Conservation (phyloP, 1,284 basidiomycete genomes). For the Farysia itapuensis region DNA sequence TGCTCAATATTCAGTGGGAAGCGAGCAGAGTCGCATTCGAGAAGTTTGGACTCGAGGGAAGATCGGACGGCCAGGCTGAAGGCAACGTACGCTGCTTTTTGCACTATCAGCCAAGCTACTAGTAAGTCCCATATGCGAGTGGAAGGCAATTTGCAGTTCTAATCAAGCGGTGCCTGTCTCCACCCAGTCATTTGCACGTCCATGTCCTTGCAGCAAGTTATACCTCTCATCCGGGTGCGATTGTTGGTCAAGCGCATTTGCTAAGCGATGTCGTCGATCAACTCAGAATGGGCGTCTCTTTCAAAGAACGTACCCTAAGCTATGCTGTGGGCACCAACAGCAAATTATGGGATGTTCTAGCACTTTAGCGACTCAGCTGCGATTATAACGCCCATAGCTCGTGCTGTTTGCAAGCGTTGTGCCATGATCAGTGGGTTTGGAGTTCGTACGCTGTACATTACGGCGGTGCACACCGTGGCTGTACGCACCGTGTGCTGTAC, state of each 20-base stretch:
- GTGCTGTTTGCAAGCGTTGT: too few relatives aligned
- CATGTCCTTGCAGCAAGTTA: conserved; percentile 73
- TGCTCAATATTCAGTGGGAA: conserved; percentile 69
- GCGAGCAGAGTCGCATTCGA: conserved; percentile 66
- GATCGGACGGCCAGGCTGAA: conserved; percentile 57
- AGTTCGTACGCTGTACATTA: too few relatives aligned
- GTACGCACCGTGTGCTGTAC: too few relatives aligned
- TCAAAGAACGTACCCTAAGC: conserved; percentile 74
- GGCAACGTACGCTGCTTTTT: conserved; percentile 74
- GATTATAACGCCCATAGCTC: too few relatives aligned
- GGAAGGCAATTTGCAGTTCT: background rate
- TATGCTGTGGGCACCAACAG: conserved; percentile 67
- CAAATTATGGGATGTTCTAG: conserved; percentile 35
- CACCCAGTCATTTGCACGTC: conserved; percentile 82
- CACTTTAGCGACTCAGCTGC: too few relatives aligned
- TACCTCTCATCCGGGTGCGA: conserved; percentile 52
- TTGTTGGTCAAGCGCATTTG: conserved; percentile 87
- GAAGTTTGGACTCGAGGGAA: conserved; percentile 68
- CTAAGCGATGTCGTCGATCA: conserved; percentile 80
- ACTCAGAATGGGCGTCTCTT: conserved; percentile 67
- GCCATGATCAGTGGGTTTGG: too few relatives aligned
- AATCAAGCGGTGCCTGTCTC: background rate
- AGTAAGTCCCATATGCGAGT: conserved; percentile 65
- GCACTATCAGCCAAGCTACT: conserved; percentile 96
- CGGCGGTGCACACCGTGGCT: too few relatives aligned